Evolutionary conservation across 169 alveolate species (phyloP).

Genomic region (Miamiensis avidus): DNA sequence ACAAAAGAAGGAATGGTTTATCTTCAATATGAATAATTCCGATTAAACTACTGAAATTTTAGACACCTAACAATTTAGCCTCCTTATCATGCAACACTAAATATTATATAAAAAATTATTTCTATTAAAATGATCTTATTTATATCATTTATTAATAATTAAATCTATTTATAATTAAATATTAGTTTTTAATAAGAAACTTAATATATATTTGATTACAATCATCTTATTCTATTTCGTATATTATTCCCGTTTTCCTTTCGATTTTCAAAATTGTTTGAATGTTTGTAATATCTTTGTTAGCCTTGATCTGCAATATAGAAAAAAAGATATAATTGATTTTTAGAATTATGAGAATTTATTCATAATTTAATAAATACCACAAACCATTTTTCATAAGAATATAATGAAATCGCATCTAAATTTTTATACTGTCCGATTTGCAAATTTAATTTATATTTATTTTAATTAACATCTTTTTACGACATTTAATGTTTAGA

Average conservation of each 20-base stretch:
- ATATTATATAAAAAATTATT: conserved; percentile 2
- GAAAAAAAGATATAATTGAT: too few relatives aligned
- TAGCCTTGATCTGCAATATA: conserved; percentile 24
- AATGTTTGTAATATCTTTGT: conserved; percentile 30
- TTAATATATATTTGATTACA: not conserved
- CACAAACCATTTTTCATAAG: not conserved
- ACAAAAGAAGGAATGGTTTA: conserved; percentile 56
- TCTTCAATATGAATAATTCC: conserved; percentile 74
- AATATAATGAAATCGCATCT: not conserved
- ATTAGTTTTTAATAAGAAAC: conserved; percentile 17
- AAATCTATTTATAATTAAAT: conserved; percentile 20
- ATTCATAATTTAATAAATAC: not conserved
- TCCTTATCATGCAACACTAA: conserved; percentile 10
- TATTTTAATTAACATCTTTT: not conserved
- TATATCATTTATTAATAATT: conserved; percentile 8
- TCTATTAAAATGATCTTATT: not conserved
- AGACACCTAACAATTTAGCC: conserved; percentile 11
- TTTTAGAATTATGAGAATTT: too few relatives aligned
- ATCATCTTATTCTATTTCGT: not conserved
- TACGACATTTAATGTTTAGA: too few relatives aligned
- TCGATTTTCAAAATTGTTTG: conserved; percentile 12
- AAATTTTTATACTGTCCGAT: not conserved
- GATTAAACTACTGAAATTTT: conserved; percentile 51
- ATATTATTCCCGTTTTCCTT: conserved; percentile 13
- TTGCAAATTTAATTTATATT: not conserved